Percentiles rank a stretch among this genome's conserved stretches.
These are phyloP conservation scores for Pseudocercospora macadamiae DNA, from an alignment of 2,329 filamentous ascomycete species.

Conservation along the genomic window DNA sequence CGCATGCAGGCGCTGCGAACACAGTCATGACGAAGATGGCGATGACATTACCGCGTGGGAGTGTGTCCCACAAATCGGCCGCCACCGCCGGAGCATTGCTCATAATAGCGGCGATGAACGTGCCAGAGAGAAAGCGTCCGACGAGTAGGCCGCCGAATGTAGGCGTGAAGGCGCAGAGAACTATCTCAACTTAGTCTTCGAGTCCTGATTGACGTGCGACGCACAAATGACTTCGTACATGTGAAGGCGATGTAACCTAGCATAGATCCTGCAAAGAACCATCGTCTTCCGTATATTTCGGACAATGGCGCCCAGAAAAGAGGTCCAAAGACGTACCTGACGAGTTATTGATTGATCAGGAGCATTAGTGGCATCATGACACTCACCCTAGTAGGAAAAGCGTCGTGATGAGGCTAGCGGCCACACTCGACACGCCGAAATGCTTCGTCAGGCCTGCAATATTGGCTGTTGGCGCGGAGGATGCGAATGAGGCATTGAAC, in stretches of 20 bases:
- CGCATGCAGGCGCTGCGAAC: slow-evolving; percentile 58
- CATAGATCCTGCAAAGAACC: background rate
- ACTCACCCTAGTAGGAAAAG: background rate
- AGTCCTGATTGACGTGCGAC: no score
- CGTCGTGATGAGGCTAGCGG: background rate
- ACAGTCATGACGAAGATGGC: slow-evolving; percentile 58
- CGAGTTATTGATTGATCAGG: background rate
- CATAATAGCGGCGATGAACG: slow-evolving; percentile 54
- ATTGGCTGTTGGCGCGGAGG: background rate
- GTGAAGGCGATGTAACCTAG: background rate
- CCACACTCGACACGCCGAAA: background rate
- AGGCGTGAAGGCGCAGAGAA: slow-evolving; percentile 59
- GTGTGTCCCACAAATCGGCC: slow-evolving; percentile 57
- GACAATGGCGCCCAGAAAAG: background rate
- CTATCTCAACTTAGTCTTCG: no score
- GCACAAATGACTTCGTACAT: background rate
- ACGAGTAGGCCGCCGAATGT: slow-evolving; percentile 59
- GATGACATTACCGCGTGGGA: slow-evolving; percentile 55
- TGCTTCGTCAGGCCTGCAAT: background rate
- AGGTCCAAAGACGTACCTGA: background rate
- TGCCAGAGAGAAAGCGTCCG: slow-evolving; percentile 60
- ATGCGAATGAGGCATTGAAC: background rate
- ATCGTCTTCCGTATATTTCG: background rate
- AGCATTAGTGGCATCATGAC: background rate
- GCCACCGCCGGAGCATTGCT: slow-evolving; percentile 54